Base-by-base conservation (phyloP, 75 land plant species). In the Sequoiadendron giganteum region DNA sequence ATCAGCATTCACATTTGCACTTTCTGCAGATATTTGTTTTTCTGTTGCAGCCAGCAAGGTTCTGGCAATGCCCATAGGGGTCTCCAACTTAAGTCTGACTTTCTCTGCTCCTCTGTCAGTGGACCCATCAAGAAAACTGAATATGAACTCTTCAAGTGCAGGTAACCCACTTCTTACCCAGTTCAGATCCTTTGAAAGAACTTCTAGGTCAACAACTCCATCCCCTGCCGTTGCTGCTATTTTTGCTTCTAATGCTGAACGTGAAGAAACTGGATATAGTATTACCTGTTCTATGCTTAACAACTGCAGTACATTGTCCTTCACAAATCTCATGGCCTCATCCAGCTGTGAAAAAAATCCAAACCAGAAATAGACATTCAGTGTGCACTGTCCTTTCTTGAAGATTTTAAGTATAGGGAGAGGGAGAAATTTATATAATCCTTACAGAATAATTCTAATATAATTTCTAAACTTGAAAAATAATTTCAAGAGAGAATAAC, bases 201-300 rank as follows among this genome's bases (percentile, higher is more conserved):
- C 30, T 40, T 88, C 88, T 79, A 70, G 82, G 89, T 88, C 86
- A 2, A 90, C 30, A 42, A 32, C 79, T 21, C 90, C 90, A 87
- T 86, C 83, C 19, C 49, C 83, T 56, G 30, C 43, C n/a, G 91
- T 86, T 52, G 89, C 95, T 80, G 90, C 89, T 75, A 93, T 90
- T 87, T 97, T 98, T 61, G 93, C 95, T 85, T 95, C 95, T 32
- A 98, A 89, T 13, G 98, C 96, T 87, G 90, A 89, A 21, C 98
- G 87, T 48, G 99, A 97, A 90, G 99, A 96, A 52, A 98, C 96
- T 54, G 99, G 96, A 90, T 90, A 98, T 48, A 98, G 70, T 10
- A 48, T 90, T 38, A 94, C 91, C 77, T 91, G 34, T 82, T 97
- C 97, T 52, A 92, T 86, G 85, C 95, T 97, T 55, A 98, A 91